A percentile compares a stretch with the other conserved stretches of the same genome.
Evolutionary conservation across 176 grass and related monocot genomes (phyloP).

Genomic region (Avena sativa): DNA sequence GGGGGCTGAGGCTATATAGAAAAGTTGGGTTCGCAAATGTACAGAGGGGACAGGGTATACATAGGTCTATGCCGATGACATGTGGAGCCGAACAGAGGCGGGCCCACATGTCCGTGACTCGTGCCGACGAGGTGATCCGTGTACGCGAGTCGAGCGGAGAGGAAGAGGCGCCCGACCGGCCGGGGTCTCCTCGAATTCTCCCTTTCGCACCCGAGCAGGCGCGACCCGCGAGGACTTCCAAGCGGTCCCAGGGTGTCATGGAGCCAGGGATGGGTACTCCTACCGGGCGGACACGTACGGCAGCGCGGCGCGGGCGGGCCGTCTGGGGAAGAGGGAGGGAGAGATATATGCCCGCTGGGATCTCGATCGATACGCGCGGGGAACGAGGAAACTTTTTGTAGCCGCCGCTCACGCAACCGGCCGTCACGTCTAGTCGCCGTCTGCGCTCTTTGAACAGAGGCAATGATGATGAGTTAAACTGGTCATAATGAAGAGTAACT

Average conservation of each 20-base stretch:
- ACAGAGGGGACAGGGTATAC: not conserved
- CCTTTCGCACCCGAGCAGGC: not conserved
- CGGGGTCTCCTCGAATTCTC: not conserved
- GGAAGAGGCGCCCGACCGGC: not conserved
- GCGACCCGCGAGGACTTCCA: not conserved
- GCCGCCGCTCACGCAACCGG: not conserved
- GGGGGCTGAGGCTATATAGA: not conserved
- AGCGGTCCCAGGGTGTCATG: not conserved
- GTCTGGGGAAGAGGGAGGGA: too few species aligned
- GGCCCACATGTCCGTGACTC: not conserved
- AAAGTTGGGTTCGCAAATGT: not conserved
- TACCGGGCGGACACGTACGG: too few species aligned
- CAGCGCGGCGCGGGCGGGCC: too few species aligned
- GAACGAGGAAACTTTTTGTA: not conserved
- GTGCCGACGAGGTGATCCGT: rapidly evolving
- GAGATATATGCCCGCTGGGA: too few species aligned
- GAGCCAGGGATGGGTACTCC: too few species aligned
- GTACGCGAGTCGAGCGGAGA: not conserved
- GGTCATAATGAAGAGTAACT: too few species aligned
- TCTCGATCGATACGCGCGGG: not conserved
- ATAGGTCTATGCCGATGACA: not conserved
- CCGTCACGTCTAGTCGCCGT: not conserved
- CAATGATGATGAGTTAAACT: too few species aligned
- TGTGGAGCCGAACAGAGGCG: not conserved
- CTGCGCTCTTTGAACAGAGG: too few species aligned